These are phyloP conservation scores for Microdochium paspali DNA, from an alignment of 2,329 filamentous ascomycete genomes.

Conservation along the genomic window DNA sequence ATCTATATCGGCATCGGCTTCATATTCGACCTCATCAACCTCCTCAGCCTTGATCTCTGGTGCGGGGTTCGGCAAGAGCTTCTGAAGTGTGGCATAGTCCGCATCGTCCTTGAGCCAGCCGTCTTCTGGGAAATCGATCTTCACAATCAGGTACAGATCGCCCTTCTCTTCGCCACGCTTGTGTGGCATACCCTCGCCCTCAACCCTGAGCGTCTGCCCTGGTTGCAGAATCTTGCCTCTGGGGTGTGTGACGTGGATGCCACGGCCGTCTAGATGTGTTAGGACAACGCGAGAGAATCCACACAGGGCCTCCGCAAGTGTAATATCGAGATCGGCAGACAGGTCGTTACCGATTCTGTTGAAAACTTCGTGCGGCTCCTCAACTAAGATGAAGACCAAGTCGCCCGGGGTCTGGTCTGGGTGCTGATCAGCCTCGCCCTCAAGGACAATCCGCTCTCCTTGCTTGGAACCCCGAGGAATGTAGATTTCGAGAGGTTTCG, in stretches of 20 bases:
- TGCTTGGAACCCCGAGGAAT: conserved; percentile 81
- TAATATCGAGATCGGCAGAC: conserved; percentile 70
- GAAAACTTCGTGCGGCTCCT: conserved; percentile 75
- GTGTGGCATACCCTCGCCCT: conserved; percentile 87
- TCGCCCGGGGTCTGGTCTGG: conserved; percentile 86
- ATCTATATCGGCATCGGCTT: conserved; percentile 75
- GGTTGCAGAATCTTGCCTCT: conserved; percentile 77
- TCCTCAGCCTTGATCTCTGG: conserved; percentile 59
- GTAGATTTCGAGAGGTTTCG: conserved; percentile 93
- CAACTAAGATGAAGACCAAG: conserved; percentile 80
- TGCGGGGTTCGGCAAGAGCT: conserved; percentile 61
- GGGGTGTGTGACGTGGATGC: conserved; percentile 71
- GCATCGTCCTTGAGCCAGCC: conserved; percentile 71
- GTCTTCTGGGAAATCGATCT: conserved; percentile 81
- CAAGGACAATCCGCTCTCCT: conserved; percentile 80
- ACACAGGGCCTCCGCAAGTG: conserved; percentile 72
- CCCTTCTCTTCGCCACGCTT: conserved; percentile 79
- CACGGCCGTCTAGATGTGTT: conserved; percentile 87
- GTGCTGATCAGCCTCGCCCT: conserved; percentile 88
- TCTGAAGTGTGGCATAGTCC: conserved; percentile 59
- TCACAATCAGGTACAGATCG: conserved; percentile 78
- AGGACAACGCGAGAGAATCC: conserved; percentile 88
- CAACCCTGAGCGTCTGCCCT: conserved; percentile 74
- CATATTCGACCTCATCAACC: conserved; percentile 80
- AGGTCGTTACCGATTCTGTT: conserved; percentile 77